phyloP scores from a whole-genome alignment of 257 asterid species.

The Gentiana macrophylla region DNA sequence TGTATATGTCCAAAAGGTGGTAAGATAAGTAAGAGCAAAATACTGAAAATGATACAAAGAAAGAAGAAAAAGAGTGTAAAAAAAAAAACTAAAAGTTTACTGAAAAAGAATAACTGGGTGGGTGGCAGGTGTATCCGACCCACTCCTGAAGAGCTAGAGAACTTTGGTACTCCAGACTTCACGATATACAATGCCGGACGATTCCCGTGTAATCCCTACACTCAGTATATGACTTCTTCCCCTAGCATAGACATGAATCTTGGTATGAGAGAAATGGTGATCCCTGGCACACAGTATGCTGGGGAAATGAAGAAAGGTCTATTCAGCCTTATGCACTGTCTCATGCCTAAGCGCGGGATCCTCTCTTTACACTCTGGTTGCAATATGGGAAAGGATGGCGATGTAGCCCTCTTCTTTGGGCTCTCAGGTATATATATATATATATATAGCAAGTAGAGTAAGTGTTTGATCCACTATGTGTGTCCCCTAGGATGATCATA shows the following conservation, averaged over 20 bases:
- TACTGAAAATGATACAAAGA: background rate
- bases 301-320: slow-evolving; percentile 98
- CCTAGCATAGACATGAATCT: slow-evolving; percentile 81
- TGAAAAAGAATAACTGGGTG: slow-evolving; percentile 32
- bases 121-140: slow-evolving; percentile 89
- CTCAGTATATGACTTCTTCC: slow-evolving; percentile 79
- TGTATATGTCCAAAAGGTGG: background rate
- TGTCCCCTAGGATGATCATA: slow-evolving; percentile 9
- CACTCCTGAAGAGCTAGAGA: slow-evolving; percentile 63
- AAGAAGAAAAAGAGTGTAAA: slow-evolving; percentile 1
- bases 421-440: slow-evolving; percentile 64
- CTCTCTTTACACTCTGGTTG: slow-evolving; percentile 91
- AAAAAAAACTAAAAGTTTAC: slow-evolving; percentile 9
- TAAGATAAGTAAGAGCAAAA: background rate
- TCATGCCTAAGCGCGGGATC: slow-evolving; percentile 87
- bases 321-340: slow-evolving; percentile 86
- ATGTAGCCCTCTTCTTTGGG: slow-evolving; percentile 89
- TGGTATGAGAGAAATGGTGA: slow-evolving; percentile 71
- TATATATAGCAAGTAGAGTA: slow-evolving; percentile 11
- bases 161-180: slow-evolving; percentile 76
- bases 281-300: slow-evolving; percentile 84
- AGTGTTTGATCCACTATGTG: slow-evolving; percentile 11
- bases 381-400: slow-evolving; percentile 84
- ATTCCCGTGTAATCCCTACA: slow-evolving; percentile 76
- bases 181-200: slow-evolving; percentile 85